A percentile compares a stretch with the other conserved stretches of the same genome.
phyloP scores from a whole-genome alignment of 2,329 filamentous ascomycete genomes.

The Trichoderma koningiopsis region DNA sequence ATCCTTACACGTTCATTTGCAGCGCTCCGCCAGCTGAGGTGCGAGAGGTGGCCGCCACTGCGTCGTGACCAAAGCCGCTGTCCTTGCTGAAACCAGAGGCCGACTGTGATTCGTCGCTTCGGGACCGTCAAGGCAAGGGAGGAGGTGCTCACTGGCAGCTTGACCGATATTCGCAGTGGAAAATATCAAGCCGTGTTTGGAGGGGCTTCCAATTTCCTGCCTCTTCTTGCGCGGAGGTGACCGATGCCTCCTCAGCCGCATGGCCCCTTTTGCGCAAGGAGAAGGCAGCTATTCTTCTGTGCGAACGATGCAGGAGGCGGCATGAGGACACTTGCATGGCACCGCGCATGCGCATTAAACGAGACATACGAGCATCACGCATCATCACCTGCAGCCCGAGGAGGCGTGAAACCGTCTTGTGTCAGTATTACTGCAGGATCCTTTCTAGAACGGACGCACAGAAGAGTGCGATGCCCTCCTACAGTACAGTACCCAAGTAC shows the following conservation, averaged over 20 bases:
- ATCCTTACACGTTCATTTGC: conserved; percentile 16
- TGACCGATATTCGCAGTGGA: conserved; percentile 6
- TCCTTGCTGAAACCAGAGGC: conserved; percentile 1
- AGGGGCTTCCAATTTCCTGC: neutral
- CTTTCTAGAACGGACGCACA: conserved; percentile 20
- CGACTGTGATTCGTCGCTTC: conserved; percentile 9
- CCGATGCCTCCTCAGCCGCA: conserved; percentile 5
- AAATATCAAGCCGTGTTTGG: neutral
- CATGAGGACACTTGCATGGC: conserved; percentile 9
- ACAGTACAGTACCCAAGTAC: no score
- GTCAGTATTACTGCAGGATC: conserved; percentile 17
- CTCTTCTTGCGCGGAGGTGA: neutral
- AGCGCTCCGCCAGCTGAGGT: conserved; percentile 6
- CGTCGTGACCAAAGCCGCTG: conserved; percentile 10
- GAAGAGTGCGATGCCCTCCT: conserved; percentile 6
- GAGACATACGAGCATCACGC: neutral
- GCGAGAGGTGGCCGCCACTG: conserved; percentile 11
- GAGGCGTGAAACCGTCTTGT: neutral
- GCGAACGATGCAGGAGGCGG: neutral
- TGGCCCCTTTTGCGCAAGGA: neutral
- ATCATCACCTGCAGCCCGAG: conserved; percentile 15
- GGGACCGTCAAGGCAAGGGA: neutral
- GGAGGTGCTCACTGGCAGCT: neutral
- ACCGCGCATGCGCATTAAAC: neutral
- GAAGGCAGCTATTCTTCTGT: neutral